Percentiles rank a stretch among this genome's conserved stretches.
Conservation (phyloP, 768 basidiomycete genomes). For the Daedalea quercina region DNA sequence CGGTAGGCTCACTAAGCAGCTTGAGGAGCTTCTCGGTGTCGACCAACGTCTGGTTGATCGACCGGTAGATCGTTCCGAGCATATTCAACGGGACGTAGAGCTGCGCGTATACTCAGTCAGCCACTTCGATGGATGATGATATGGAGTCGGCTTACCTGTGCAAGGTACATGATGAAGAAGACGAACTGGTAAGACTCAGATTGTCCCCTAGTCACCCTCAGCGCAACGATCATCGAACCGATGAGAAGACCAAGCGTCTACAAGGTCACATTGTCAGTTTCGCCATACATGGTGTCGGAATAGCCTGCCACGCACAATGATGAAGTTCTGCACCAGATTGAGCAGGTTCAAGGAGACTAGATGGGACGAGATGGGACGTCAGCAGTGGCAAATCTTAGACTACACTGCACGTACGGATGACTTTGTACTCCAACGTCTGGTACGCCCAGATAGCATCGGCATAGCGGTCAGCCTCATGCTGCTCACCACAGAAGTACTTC, state of each 20-base stretch:
- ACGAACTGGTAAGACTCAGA: slow-evolving; percentile 59
- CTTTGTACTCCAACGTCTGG: slow-evolving; percentile 67
- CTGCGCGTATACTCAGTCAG: slow-evolving; percentile 25
- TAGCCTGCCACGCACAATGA: slow-evolving; percentile 47
- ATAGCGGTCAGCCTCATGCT: slow-evolving; percentile 70
- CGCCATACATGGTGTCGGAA: background rate
- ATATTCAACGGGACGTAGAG: slow-evolving; percentile 72
- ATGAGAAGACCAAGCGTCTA: slow-evolving; percentile 75
- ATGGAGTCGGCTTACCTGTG: slow-evolving; percentile 43
- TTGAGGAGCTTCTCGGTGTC: slow-evolving; percentile 83
- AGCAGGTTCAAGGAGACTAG: slow-evolving; percentile 66
- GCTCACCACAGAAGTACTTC: slow-evolving; percentile 86
- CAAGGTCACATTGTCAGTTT: background rate
- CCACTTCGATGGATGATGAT: background rate
- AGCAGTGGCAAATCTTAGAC: background rate
- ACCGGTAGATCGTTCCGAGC: slow-evolving; percentile 74
- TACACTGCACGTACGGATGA: slow-evolving; percentile 47
- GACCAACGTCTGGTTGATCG: slow-evolving; percentile 67
- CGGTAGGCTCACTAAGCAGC: slow-evolving; percentile 74
- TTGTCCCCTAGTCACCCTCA: slow-evolving; percentile 50
- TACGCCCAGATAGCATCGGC: slow-evolving; percentile 64
- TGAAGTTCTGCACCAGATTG: slow-evolving; percentile 75
- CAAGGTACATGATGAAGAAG: slow-evolving; percentile 76
- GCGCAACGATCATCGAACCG: slow-evolving; percentile 75
- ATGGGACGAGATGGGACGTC: slow-evolving; percentile 3